These are phyloP conservation scores for Nepenthes gracilis DNA, from an alignment of 148 eudicot species.

Conservation along the genomic window DNA sequence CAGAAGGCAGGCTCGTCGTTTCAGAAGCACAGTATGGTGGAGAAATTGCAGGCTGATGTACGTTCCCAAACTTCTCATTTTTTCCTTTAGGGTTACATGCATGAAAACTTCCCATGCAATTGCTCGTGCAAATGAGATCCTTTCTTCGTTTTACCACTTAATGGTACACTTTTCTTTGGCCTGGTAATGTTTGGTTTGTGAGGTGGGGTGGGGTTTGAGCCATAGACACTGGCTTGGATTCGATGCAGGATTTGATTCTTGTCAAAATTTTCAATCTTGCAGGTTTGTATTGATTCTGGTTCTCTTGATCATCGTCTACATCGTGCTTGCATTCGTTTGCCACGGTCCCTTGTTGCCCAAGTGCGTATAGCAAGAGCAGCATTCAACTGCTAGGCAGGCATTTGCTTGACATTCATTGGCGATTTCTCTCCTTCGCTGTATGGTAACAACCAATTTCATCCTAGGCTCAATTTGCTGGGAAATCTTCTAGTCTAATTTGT, in stretches of 20 bases:
- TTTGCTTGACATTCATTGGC: constrained; percentile 2
- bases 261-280: constrained; percentile 14
- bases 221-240: background rate
- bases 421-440: background rate
- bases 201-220: too few species aligned
- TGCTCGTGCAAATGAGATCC: too few species aligned
- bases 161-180: background rate
- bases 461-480: background rate
- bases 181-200: too few species aligned
- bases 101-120: background rate
- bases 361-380: constrained; percentile 24
- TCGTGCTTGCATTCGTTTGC: constrained; percentile 78
- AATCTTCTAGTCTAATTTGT: background rate
- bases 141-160: too few species aligned
- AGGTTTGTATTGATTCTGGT: constrained; percentile 64
- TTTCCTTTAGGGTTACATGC: background rate
- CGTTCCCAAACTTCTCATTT: constrained; percentile 12
- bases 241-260: background rate
- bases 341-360: constrained; percentile 66
- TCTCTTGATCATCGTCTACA: constrained; percentile 63
- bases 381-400: too few species aligned
- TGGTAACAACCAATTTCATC: constrained; percentile 14
- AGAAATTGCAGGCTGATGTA: constrained; percentile 95
- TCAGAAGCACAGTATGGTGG: constrained; percentile 95
- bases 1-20: constrained; percentile 90